Evolutionary conservation across 768 basidiomycete species (phyloP).

Genomic region (Leccinum boreale): DNA sequence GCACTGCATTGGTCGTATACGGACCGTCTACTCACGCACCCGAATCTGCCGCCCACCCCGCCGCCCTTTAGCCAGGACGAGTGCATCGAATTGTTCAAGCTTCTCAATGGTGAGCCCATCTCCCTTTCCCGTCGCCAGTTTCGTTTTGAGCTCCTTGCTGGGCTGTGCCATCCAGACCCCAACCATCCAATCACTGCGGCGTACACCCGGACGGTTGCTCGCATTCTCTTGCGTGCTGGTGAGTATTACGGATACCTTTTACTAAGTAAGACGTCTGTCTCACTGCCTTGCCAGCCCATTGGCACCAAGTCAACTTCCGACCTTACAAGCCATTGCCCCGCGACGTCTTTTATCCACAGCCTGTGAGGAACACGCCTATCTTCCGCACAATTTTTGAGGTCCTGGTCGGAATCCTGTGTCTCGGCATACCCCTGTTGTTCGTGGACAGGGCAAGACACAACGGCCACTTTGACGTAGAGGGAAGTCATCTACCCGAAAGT

Average conservation of each 20-base stretch:
- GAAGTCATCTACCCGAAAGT: conserved; percentile 41
- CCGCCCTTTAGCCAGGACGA: conserved; percentile 76
- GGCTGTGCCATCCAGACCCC: conserved; percentile 10
- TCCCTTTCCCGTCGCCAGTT: neutral
- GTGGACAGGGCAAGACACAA: conserved; percentile 45
- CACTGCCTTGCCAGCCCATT: conserved; percentile 41
- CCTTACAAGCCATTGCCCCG: conserved; percentile 63
- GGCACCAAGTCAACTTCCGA: conserved; percentile 70
- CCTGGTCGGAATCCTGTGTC: conserved; percentile 59
- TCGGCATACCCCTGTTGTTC: conserved; percentile 81
- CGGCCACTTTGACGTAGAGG: conserved; percentile 57
- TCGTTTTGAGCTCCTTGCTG: neutral
- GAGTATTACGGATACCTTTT: conserved; percentile 23
- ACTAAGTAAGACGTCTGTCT: neutral
- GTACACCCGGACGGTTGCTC: conserved; percentile 63
- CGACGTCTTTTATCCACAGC: conserved; percentile 38
- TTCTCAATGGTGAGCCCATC: conserved; percentile 41
- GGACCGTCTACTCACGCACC: conserved; percentile 66
- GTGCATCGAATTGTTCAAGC: conserved; percentile 66
- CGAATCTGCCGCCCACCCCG: conserved; percentile 40
- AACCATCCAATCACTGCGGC: conserved; percentile 33
- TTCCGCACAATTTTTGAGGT: conserved; percentile 53
- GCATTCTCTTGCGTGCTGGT: conserved; percentile 69
- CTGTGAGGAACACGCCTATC: conserved; percentile 36
- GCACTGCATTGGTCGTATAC: conserved; percentile 80